Evolutionary conservation across 2,329 filamentous ascomycete species (phyloP).

Genomic region (Botrytis pseudocinerea): DNA sequence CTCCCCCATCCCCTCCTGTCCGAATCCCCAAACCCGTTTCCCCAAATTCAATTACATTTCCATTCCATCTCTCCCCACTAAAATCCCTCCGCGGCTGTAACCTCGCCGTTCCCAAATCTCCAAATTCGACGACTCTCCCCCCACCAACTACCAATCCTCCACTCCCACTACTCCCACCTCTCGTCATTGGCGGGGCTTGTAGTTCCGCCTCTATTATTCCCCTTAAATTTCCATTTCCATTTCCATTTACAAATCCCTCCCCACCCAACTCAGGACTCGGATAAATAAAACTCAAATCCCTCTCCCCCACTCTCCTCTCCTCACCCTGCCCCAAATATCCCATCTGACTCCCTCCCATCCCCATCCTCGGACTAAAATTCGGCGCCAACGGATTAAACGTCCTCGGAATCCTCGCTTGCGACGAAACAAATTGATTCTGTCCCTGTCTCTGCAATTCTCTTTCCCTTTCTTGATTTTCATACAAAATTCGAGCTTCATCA

Average conservation of each 20-base stretch:
- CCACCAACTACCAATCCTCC: conserved; percentile 28
- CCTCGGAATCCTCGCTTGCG: conserved; percentile 1
- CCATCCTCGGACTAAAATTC: conserved; percentile 16
- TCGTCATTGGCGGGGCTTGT: conserved; percentile 22
- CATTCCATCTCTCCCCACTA: not conserved
- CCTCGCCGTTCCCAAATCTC: conserved; percentile 26
- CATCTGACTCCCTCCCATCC: not conserved
- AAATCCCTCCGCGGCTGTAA: not conserved
- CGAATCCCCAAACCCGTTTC: not conserved
- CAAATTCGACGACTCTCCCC: conserved; percentile 34
- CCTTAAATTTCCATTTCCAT: not conserved
- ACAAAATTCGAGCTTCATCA: too few species aligned
- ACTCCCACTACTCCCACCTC: conserved; percentile 26
- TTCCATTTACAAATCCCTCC: not conserved
- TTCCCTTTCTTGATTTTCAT: not conserved
- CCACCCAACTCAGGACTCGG: not conserved
- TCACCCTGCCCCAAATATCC: not conserved
- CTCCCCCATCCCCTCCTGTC: not conserved
- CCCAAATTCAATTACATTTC: not conserved
- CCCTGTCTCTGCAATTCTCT: not conserved
- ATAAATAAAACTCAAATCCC: conserved; percentile 15
- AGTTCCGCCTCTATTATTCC: not conserved
- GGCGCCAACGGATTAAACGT: not conserved
- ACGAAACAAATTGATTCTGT: not conserved
- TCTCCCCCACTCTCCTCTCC: not conserved